phyloP scores from a whole-genome alignment of 768 basidiomycete genomes.

The Artomyces pyxidatus region DNA sequence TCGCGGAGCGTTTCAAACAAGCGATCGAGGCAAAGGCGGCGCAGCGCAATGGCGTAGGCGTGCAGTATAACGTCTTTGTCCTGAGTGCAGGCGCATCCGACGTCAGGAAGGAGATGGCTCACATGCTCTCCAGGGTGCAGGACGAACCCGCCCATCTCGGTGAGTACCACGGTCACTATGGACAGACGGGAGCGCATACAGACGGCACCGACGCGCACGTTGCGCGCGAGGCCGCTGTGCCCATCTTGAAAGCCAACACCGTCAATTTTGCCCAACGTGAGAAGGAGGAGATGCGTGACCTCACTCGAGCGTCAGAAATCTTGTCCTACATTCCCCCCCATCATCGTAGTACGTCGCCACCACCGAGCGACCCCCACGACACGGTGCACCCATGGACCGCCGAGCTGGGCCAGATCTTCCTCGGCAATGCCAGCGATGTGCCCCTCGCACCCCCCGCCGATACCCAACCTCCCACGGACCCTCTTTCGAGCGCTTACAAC shows the following conservation, averaged over 20 bases:
- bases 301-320: slow-evolving; percentile 80
- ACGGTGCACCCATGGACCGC: slow-evolving; percentile 29
- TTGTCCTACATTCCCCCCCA: slow-evolving; percentile 32
- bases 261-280: slow-evolving; percentile 80
- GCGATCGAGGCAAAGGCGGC: slow-evolving; percentile 50
- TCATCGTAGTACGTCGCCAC: slow-evolving; percentile 1
- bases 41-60: slow-evolving; percentile 24
- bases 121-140: slow-evolving; percentile 46
- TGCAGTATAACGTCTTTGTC: slow-evolving; percentile 73
- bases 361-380: slow-evolving; percentile 26
- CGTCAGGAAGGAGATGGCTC: slow-evolving; percentile 36
- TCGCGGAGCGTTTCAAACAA: slow-evolving; percentile 58
- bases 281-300: slow-evolving; percentile 82
- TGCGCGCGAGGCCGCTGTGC: slow-evolving; percentile 12
- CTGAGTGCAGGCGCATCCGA: slow-evolving; percentile 47
- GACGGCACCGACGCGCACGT: slow-evolving; percentile 26
- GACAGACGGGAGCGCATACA: slow-evolving; percentile 21
- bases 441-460: slow-evolving; percentile 24
- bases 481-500: slow-evolving; percentile 31
- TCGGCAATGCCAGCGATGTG: slow-evolving; percentile 82
- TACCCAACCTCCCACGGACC: slow-evolving; percentile 16
- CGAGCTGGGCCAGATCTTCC: slow-evolving; percentile 56
- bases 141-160: slow-evolving; percentile 19
- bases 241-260: slow-evolving; percentile 38
- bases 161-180: slow-evolving; percentile 6